phyloP scores from a whole-genome alignment of 768 basidiomycete species.

The Leccinum ochraceum region DNA sequence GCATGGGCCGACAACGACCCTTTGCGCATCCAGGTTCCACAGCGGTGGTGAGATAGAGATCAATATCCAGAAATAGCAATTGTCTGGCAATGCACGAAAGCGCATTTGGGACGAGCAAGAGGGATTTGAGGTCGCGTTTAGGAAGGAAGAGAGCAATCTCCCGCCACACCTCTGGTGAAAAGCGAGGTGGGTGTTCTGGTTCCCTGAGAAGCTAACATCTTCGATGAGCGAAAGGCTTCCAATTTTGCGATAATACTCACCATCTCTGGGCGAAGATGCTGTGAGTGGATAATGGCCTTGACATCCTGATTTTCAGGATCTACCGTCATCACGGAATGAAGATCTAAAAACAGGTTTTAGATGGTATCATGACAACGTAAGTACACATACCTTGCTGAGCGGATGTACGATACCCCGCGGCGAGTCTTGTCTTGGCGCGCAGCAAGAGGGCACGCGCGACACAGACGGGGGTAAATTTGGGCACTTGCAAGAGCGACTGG shows the following conservation, averaged over 20 bases:
- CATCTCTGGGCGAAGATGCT: constrained; percentile 54
- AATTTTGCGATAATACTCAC: constrained; percentile 32
- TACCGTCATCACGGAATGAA: constrained; percentile 60
- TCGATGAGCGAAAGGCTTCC: not conserved
- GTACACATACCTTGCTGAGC: constrained; percentile 59
- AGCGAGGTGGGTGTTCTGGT: constrained; percentile 48
- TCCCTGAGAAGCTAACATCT: constrained; percentile 32
- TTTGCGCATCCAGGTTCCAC: constrained; percentile 26
- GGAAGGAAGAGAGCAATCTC: constrained; percentile 65
- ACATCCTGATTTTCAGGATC: constrained; percentile 76
- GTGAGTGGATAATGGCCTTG: constrained; percentile 56
- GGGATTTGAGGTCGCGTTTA: constrained; percentile 61
- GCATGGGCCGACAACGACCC: constrained; percentile 12
- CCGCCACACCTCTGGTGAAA: constrained; percentile 73
- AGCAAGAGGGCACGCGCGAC: constrained; percentile 62
- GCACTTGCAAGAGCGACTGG: constrained; percentile 65
- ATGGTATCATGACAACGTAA: not conserved
- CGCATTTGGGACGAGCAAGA: constrained; percentile 63
- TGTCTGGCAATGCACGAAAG: constrained; percentile 71
- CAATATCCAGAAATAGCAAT: constrained; percentile 61
- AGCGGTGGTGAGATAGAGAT: constrained; percentile 56
- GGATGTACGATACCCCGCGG: constrained; percentile 57
- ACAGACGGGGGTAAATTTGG: constrained; percentile 50
- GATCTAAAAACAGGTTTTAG: constrained; percentile 43
- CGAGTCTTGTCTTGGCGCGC: constrained; percentile 65